Evolutionary conservation across 352 stramenopile genomes (phyloP), one percentile per base, ranked within the genome.

Genomic region (Phytopythium aichiense): DNA sequence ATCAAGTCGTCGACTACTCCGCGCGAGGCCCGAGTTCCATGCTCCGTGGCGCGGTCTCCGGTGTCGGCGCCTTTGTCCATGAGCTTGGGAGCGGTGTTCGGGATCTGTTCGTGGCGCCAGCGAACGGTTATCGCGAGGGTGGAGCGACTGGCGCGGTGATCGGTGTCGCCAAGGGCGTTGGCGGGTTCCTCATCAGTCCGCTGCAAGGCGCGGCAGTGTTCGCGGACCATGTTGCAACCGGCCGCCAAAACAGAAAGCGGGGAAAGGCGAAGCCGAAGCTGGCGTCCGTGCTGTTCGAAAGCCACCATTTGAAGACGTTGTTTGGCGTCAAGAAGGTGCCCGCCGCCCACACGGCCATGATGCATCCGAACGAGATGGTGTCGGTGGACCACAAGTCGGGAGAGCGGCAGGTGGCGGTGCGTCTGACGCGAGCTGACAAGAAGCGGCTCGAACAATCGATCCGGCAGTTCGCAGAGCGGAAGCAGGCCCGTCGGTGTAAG

Each of bases 191-290:
- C 38, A 79, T 87, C 33, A 73, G 68, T 30, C 83, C 81, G 1
- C 65, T 91, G 20, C 63, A 86, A 25, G 83, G 83, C 4, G 81
- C 72, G 0, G 76, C 76, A 1, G 61, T 89, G 13, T 87, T 92
- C 65, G 79, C 81, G 4, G 79, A 90, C 45, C 79, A 88, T 51
- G 61, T 92, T 30, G 81, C 69, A 8, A 88, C 79, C n/a, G 81
- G 83, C 18, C 66, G 70, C 15, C 81, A 88, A 62, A 92, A 92
- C 58, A 67, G 79, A 13, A 63, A 72, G 42, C 79, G 73, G 7
- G 64, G 48, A 13, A 35, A 35, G 54, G 18, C 57, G 70, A 23
- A 71, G 82, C 18, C 77, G 69, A 46, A 89, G 78, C 48, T 53
- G 0, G 48, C 48, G 58, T 76, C 73, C 31, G 76, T 74, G 4